A percentile compares a stretch with the other conserved stretches of the same genome.
Conservation (phyloP, 441 rosid species). For the Adansonia grandidieri region DNA sequence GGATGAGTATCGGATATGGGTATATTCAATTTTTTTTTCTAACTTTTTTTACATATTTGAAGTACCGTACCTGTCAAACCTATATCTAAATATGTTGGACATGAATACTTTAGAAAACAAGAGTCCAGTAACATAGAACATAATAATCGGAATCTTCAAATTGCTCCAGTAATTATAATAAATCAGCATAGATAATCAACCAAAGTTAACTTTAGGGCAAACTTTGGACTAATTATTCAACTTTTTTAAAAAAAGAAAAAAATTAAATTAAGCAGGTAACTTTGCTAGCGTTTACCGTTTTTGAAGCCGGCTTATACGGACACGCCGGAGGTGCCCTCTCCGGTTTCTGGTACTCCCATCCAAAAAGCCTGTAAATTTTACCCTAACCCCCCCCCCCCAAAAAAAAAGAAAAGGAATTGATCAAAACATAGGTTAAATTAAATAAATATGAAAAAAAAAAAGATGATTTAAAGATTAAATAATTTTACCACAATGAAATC, state of each 20-base stretch:
- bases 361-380: conserved; percentile 62
- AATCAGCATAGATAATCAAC: not conserved
- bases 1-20: not conserved
- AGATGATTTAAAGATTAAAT: not conserved
- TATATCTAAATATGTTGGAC: not conserved
- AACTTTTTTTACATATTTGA: not conserved
- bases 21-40: not conserved
- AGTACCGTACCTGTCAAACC: not conserved
- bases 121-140: conserved; percentile 1
- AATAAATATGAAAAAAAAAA: not conserved
- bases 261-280: conserved; percentile 25
- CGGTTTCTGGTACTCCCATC: conserved; percentile 95
- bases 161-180: conserved; percentile 6
- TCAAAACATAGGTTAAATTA: not conserved
- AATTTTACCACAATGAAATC: conserved; percentile 60
- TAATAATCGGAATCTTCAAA: not conserved
- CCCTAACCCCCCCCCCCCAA: conserved; percentile 36
- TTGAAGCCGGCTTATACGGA: conserved; percentile 67
- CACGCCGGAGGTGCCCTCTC: conserved; percentile 84
- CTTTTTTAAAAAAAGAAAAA: not conserved
- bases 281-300: conserved; percentile 38
- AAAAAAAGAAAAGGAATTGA: not conserved
- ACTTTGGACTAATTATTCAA: not conserved
- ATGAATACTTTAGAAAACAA: not conserved
- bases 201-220: not conserved